phyloP scores from a whole-genome alignment of 345 rosid species.

The Rubroshorea leprosula region DNA sequence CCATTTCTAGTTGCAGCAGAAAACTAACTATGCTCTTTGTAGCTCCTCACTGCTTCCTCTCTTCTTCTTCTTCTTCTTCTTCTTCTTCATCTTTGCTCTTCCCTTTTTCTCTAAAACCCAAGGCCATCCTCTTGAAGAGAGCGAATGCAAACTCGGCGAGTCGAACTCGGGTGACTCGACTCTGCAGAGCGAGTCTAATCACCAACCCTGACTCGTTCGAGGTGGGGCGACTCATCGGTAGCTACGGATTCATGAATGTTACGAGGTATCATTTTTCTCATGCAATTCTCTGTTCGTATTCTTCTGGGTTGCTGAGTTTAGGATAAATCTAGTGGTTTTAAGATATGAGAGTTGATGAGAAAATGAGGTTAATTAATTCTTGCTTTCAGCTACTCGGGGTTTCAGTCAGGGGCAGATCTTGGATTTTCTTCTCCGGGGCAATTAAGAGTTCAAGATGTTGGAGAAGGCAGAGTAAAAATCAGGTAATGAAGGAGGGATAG shows the following conservation, averaged over 20 bases:
- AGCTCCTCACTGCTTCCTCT: no score
- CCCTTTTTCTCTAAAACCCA: slow-evolving; percentile 16
- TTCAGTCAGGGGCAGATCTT: slow-evolving; percentile 41
- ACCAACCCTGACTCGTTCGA: slow-evolving; percentile 73
- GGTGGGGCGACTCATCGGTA: slow-evolving; percentile 84
- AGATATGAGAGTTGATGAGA: background rate
- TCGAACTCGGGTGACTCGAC: slow-evolving; percentile 26
- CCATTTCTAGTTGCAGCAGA: no score
- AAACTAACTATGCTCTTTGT: no score
- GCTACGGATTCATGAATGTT: slow-evolving; percentile 89
- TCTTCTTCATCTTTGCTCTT: slow-evolving; percentile 5
- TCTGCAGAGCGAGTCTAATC: slow-evolving; percentile 55
- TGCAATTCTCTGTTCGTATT: background rate
- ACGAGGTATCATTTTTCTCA: slow-evolving; percentile 46
- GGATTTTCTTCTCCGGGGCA: slow-evolving; percentile 38
- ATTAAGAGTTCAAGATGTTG: slow-evolving; percentile 70
- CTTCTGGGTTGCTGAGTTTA: background rate
- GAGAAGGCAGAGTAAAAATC: slow-evolving; percentile 84
- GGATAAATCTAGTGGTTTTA: background rate
- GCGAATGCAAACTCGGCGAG: slow-evolving; percentile 17
- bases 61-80: no score
- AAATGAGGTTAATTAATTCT: background rate
- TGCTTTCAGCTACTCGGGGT: slow-evolving; percentile 57
- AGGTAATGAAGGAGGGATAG: slow-evolving; percentile 33
- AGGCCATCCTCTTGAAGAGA: slow-evolving; percentile 19